Conservation (phyloP, 2,329 filamentous ascomycete species). For the Scedosporium apiospermum region DNA sequence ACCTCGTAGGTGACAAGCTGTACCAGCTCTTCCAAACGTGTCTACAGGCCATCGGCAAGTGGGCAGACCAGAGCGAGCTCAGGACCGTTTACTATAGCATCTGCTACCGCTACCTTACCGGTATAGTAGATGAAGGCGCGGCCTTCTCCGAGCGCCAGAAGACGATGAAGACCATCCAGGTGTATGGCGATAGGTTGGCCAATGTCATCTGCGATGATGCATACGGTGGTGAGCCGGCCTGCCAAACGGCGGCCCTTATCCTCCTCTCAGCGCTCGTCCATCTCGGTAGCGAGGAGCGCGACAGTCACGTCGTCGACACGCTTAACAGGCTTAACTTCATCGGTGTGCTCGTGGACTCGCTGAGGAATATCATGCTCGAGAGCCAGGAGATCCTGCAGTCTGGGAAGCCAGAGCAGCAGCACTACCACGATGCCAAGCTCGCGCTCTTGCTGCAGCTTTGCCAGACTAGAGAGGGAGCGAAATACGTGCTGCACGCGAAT, state of each 20-base stretch:
- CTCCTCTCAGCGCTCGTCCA: slow-evolving; percentile 71
- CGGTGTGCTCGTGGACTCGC: slow-evolving; percentile 78
- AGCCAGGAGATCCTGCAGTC: slow-evolving; percentile 22
- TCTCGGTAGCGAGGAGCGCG: slow-evolving; percentile 62
- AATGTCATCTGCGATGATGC: slow-evolving; percentile 90
- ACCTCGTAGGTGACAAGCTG: slow-evolving; percentile 78
- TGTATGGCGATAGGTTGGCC: slow-evolving; percentile 67
- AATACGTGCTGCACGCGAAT: slow-evolving; percentile 78
- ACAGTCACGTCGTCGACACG: slow-evolving; percentile 65
- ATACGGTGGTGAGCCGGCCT: slow-evolving; percentile 70
- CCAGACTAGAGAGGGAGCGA: slow-evolving; percentile 75
- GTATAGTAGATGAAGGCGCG: slow-evolving; percentile 49
- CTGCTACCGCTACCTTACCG: slow-evolving; percentile 74
- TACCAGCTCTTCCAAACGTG: slow-evolving; percentile 87
- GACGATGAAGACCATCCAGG: slow-evolving; percentile 61
- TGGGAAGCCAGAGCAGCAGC: slow-evolving; percentile 33
- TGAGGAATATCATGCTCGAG: slow-evolving; percentile 68
- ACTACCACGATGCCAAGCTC: slow-evolving; percentile 61
- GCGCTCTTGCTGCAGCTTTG: slow-evolving; percentile 76
- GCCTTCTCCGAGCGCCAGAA: slow-evolving; percentile 38
- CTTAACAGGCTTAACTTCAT: slow-evolving; percentile 85
- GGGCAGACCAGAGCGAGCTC: slow-evolving; percentile 59
- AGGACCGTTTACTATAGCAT: slow-evolving; percentile 86
- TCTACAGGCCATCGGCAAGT: slow-evolving; percentile 67
- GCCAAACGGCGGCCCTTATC: slow-evolving; percentile 77